Evolutionary conservation across 2,329 filamentous ascomycete species (phyloP).

Genomic region (Botrytis squamosa): DNA sequence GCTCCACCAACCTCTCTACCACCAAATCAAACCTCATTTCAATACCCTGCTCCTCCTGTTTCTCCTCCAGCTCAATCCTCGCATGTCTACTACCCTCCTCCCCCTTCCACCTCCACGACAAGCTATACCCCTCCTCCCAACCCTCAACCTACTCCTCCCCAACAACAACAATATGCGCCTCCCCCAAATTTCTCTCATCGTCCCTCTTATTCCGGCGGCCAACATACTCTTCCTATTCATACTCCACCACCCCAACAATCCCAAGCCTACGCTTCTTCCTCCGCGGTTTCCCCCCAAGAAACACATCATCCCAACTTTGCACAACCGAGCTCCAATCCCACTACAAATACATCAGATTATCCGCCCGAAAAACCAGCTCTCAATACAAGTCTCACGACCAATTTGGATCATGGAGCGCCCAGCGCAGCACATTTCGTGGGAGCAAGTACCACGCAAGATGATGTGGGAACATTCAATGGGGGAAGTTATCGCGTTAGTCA

Average conservation of each 20-base stretch:
- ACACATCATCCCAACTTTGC: constrained; percentile 27
- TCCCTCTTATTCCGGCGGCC: constrained; percentile 35
- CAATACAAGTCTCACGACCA: constrained; percentile 35
- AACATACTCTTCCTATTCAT: constrained; percentile 15
- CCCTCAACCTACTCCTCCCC: constrained; percentile 32
- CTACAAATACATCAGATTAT: constrained; percentile 23
- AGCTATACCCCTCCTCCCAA: constrained; percentile 33
- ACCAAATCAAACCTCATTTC: constrained; percentile 33
- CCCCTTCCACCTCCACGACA: constrained; percentile 29
- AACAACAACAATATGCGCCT: constrained; percentile 25
- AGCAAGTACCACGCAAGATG: constrained; percentile 65
- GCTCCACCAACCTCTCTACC: constrained; percentile 38
- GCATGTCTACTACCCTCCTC: constrained; percentile 39
- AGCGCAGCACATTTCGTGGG: constrained; percentile 59
- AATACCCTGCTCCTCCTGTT: constrained; percentile 37
- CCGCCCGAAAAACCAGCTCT: constrained; percentile 36
- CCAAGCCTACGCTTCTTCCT: constrained; percentile 15
- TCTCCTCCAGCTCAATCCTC: constrained; percentile 36
- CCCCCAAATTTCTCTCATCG: constrained; percentile 39
- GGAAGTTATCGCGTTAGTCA: constrained; percentile 93
- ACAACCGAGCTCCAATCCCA: neutral
- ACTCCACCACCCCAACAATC: constrained; percentile 20
- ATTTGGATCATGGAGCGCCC: constrained; percentile 44
- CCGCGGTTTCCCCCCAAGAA: constrained; percentile 28
- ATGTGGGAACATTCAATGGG: constrained; percentile 95